Evolutionary conservation across 306 rosid genomes (phyloP), one percentile per base, ranked within the genome.

Genomic region (Gillenia trifoliata): DNA sequence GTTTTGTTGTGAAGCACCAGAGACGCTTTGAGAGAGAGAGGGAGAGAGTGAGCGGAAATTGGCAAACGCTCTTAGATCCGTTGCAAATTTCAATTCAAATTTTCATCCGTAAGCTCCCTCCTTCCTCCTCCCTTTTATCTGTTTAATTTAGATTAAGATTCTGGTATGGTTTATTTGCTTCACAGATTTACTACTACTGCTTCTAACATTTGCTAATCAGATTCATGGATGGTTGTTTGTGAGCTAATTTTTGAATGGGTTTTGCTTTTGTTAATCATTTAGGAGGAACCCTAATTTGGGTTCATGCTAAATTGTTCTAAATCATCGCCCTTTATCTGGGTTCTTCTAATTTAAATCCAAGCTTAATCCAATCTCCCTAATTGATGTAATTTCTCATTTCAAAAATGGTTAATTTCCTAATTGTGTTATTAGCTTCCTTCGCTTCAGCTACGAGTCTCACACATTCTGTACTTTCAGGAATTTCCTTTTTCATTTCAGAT

Each of bases 51-150:
- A 60, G 64, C 64, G 34, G 62, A 25, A 56, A 15, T 15, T 6
- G 64, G 1, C 28, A 60, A 28, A 11, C 33, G 25, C n/a, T 25
- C 70, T 65, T 43, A 75, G 57, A 57, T 60, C 40, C 45, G 3
- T 34, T 34, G 45, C 45, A 20, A 22, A 34, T 33, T 64, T n/a
- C 47, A 64, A n/a, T 80, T 78, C 63, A 30, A 65, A 73, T 78
- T 78, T 54, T 45, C 40, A 57, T 29, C 29, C 40, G 82, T 80
- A 81, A 81, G 87, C 36, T 78, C 20, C 49, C 12, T 77, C 65
- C 76, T 10, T 45, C 12, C 22, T 49, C 17, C 38, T 71, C 67
- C n/a, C 52, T 11, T 15, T 23, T 40, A 34, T 5, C 52, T 45
- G 52, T 45, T 45, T 45, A 45, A 45, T 45, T 45, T 15, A 45